A percentile compares a stretch with the other conserved stretches of the same genome.
Conservation (phyloP, 345 rosid species). For the Arabis hirsuta region DNA sequence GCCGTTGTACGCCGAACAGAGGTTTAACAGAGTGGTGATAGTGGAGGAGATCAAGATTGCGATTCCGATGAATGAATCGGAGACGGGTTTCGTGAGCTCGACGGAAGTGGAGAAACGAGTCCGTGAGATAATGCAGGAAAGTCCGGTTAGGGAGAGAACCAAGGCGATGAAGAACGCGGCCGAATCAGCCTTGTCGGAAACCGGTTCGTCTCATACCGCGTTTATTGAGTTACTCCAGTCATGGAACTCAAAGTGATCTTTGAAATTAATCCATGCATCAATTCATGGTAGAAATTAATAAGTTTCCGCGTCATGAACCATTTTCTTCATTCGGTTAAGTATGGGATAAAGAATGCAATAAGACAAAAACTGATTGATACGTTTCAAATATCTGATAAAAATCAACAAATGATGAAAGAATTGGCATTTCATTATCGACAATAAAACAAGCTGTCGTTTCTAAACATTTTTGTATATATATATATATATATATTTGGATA, state of each 20-base stretch:
- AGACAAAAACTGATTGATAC: background rate
- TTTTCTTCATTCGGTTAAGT: background rate
- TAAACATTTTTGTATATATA: no score
- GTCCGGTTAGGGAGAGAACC: slow-evolving; percentile 42
- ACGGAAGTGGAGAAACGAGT: slow-evolving; percentile 59
- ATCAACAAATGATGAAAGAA: background rate
- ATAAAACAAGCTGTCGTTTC: no score
- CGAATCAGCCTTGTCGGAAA: slow-evolving; percentile 38
- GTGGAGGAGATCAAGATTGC: slow-evolving; percentile 66
- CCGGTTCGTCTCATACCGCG: slow-evolving; percentile 52
- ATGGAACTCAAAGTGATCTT: slow-evolving; percentile 28
- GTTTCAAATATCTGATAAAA: background rate
- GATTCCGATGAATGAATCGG: slow-evolving; percentile 48
- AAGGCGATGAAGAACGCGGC: slow-evolving; percentile 52
- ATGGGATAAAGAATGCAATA: slow-evolving; percentile 12
- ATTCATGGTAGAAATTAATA: background rate
- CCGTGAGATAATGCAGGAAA: slow-evolving; percentile 57
- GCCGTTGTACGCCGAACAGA: slow-evolving; percentile 62
- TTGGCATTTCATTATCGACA: no score
- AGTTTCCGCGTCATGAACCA: background rate
- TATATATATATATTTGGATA: no score
- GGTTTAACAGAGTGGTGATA: slow-evolving; percentile 47
- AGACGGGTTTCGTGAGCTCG: slow-evolving; percentile 51
- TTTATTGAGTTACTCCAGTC: slow-evolving; percentile 41
- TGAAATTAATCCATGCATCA: background rate